phyloP scores from a whole-genome alignment of 805 yeast species.

The Lachancea thermotolerans region DNA sequence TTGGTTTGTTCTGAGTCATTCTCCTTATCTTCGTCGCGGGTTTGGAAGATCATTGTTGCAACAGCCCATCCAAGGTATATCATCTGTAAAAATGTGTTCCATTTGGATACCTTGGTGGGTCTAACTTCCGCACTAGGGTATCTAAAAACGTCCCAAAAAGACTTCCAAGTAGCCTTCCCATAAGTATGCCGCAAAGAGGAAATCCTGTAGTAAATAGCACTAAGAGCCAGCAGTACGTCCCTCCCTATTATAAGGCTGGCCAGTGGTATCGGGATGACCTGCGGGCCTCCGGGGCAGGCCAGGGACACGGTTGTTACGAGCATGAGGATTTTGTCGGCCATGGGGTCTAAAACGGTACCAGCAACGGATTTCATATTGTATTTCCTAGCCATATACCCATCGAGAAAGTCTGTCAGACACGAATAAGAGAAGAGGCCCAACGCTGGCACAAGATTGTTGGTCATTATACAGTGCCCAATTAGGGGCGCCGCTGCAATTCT shows the following conservation, averaged over 20 bases:
- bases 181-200: conserved; percentile 36
- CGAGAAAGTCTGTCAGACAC: conserved; percentile 84
- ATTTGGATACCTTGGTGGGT: conserved; percentile 80
- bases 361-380: conserved; percentile 71
- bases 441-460: conserved; percentile 58
- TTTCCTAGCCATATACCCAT: conserved; percentile 83
- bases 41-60: conserved; percentile 25
- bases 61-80: conserved; percentile 65
- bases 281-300: conserved; percentile 43
- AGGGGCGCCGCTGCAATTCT: conserved; percentile 78
- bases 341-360: conserved; percentile 89
- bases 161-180: conserved; percentile 40
- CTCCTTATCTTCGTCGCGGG: conserved; percentile 9
- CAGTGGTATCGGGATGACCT: conserved; percentile 61
- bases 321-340: conserved; percentile 92
- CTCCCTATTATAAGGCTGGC: conserved; percentile 76
- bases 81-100: conserved; percentile 92
- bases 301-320: conserved; percentile 74
- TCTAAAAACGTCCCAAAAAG: conserved; percentile 68
- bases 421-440: conserved; percentile 73
- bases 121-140: conserved; percentile 79
- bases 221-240: conserved; percentile 63
- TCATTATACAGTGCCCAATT: conserved; percentile 70
- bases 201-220: conserved; percentile 69
- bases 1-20: not conserved